Evolutionary conservation across 345 rosid species (phyloP).

Genomic region (Erysimum cheiranthoides): DNA sequence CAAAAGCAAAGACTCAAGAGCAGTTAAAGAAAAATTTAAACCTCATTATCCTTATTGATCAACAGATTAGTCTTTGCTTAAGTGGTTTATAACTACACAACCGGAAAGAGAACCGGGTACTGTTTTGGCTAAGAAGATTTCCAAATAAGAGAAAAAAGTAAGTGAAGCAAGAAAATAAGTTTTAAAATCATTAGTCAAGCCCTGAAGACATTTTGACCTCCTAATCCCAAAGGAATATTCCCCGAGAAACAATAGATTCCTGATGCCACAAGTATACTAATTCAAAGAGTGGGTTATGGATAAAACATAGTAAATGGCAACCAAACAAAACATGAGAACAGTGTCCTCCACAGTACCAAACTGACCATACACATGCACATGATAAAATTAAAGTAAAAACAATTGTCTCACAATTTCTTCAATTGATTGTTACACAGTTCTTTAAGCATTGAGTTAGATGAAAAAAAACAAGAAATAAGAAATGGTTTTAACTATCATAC

Average conservation of each 20-base stretch:
- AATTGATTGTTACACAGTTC: neutral
- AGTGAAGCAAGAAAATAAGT: neutral
- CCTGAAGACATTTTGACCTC: conserved; percentile 35
- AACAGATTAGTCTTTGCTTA: neutral
- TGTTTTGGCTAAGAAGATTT: conserved; percentile 9
- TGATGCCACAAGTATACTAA: neutral
- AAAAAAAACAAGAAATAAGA: conserved; percentile 14
- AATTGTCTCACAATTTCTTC: neutral
- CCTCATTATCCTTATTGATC: neutral
- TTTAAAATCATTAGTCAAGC: conserved; percentile 18
- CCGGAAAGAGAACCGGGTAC: neutral
- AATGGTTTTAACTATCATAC: conserved; percentile 17
- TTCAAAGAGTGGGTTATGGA: neutral
- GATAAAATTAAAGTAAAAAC: neutral
- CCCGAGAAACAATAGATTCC: conserved; percentile 33
- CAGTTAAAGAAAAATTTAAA: neutral
- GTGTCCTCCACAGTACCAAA: conserved; percentile 21
- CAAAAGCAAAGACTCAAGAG: neutral
- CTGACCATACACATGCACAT: neutral
- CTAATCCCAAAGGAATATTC: conserved; percentile 38
- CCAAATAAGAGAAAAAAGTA: neutral
- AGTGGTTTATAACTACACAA: conserved; percentile 12
- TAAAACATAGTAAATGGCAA: conserved; percentile 22
- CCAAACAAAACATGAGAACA: conserved; percentile 11
- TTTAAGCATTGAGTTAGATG: conserved; percentile 7